Percentiles rank a stretch among this genome's conserved stretches.
phyloP scores from a whole-genome alignment of 2,329 filamentous ascomycete genomes.

The Cordyceps militaris region DNA sequence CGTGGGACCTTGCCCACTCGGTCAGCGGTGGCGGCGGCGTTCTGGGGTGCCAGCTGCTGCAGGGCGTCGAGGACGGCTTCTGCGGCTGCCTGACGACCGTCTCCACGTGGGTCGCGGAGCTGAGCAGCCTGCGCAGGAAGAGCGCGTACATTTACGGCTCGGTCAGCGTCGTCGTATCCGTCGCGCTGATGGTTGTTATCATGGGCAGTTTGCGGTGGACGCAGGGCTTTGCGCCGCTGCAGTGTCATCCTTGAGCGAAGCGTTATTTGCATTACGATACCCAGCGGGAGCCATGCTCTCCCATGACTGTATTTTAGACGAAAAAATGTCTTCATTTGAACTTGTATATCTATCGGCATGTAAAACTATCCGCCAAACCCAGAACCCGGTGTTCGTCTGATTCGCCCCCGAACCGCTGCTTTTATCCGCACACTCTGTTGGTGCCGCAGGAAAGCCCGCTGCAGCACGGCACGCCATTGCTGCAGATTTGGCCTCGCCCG shows the following conservation, averaged over 20 bases:
- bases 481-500: neutral
- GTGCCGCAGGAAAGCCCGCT: neutral
- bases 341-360: neutral
- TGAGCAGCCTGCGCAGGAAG: slow-evolving; percentile 43
- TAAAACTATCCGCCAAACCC: too few relatives aligned
- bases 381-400: neutral
- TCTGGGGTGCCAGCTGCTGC: slow-evolving; percentile 60
- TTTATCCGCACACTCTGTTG: neutral
- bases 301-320: neutral
- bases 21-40: slow-evolving; percentile 34
- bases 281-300: neutral
- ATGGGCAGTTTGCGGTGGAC: slow-evolving; percentile 74
- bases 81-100: slow-evolving; percentile 61
- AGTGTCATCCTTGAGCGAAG: slow-evolving; percentile 24
- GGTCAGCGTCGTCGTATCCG: slow-evolving; percentile 50
- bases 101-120: slow-evolving; percentile 59
- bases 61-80: slow-evolving; percentile 60
- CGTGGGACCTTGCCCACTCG: slow-evolving; percentile 70
- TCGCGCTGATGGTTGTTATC: slow-evolving; percentile 57
- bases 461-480: slow-evolving; percentile 6
- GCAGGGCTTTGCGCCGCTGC: slow-evolving; percentile 41
- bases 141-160: slow-evolving; percentile 62
- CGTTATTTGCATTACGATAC: neutral
- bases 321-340: neutral
- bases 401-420: too few relatives aligned